Evolutionary conservation across 768 basidiomycete genomes (phyloP).

Genomic region (Lentinula edodes): DNA sequence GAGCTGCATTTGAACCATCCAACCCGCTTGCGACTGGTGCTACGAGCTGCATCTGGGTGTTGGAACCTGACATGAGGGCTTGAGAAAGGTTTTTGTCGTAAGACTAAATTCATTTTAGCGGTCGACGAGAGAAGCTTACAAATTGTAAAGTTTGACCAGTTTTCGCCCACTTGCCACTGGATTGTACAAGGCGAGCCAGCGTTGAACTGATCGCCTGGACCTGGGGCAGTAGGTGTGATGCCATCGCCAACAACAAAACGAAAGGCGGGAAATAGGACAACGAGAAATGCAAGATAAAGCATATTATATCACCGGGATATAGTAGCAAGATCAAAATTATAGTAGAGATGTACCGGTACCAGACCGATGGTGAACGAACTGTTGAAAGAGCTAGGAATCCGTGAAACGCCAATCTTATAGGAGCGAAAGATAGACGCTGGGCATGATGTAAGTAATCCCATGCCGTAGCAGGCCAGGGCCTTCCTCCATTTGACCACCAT

Average conservation of each 20-base stretch:
- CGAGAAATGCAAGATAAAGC: slow-evolving; percentile 2
- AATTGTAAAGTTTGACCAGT: slow-evolving; percentile 32
- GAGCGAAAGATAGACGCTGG: neutral
- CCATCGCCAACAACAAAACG: slow-evolving; percentile 11
- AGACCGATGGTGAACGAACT: slow-evolving; percentile 3
- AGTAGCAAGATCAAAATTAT: neutral
- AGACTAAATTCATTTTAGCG: neutral
- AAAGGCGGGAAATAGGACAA: slow-evolving; percentile 5
- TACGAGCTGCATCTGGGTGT: slow-evolving; percentile 27
- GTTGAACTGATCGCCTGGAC: slow-evolving; percentile 28
- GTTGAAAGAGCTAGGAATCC: neutral
- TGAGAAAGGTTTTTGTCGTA: neutral
- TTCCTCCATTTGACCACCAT: slow-evolving; percentile 27
- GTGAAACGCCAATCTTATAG: neutral
- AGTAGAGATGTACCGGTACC: neutral
- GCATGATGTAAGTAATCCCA: neutral
- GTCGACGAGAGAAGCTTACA: slow-evolving; percentile 16
- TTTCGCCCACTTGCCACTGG: slow-evolving; percentile 22
- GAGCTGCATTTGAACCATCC: slow-evolving; percentile 22
- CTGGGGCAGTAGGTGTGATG: slow-evolving; percentile 29
- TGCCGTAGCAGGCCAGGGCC: neutral
- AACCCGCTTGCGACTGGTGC: slow-evolving; percentile 20
- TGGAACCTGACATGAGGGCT: slow-evolving; percentile 36
- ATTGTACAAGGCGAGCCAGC: slow-evolving; percentile 28
- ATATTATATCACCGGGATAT: slow-evolving; percentile 3